Conservation (phyloP, 768 basidiomycete species). For the Solioccasus polychromus region DNA sequence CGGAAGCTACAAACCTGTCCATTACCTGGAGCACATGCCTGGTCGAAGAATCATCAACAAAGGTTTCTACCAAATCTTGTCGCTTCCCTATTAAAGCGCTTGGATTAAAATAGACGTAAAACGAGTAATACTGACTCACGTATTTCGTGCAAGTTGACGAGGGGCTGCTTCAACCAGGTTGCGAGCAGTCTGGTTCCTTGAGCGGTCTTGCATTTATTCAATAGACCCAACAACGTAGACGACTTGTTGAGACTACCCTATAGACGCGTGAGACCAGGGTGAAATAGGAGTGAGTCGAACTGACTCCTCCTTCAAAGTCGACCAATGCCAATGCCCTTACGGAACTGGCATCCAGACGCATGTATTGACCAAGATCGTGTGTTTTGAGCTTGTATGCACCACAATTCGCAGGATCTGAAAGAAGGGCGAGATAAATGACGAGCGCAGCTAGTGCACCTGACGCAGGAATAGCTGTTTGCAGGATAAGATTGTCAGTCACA, state of each 20-base stretch:
- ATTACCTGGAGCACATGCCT: conserved; percentile 71
- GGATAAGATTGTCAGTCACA: background rate
- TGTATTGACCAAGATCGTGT: conserved; percentile 91
- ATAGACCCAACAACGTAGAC: conserved; percentile 80
- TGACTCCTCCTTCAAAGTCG: conserved; percentile 53
- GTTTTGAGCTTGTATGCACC: conserved; percentile 77
- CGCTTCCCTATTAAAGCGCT: conserved; percentile 57
- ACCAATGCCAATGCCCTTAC: conserved; percentile 84
- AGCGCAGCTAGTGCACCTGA: conserved; percentile 81
- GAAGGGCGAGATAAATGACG: conserved; percentile 75
- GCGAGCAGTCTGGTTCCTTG: conserved; percentile 88
- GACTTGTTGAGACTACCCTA: conserved; percentile 70
- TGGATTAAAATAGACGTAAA: background rate
- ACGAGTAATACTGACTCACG: conserved; percentile 43
- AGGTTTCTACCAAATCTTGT: conserved; percentile 83
- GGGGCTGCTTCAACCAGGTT: conserved; percentile 93
- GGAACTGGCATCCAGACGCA: conserved; percentile 95
- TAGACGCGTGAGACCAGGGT: background rate
- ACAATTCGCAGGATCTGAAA: conserved; percentile 74
- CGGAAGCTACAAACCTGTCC: background rate
- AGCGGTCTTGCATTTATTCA: conserved; percentile 95
- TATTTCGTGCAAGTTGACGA: conserved; percentile 92
- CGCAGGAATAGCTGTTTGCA: conserved; percentile 59
- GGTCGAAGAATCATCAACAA: conserved; percentile 74
- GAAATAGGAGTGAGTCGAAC: conserved; percentile 1